These are phyloP conservation scores for Neurospora sp. DNA, from an alignment of 495 filamentous ascomycete genomes.

Conservation along the genomic window DNA sequence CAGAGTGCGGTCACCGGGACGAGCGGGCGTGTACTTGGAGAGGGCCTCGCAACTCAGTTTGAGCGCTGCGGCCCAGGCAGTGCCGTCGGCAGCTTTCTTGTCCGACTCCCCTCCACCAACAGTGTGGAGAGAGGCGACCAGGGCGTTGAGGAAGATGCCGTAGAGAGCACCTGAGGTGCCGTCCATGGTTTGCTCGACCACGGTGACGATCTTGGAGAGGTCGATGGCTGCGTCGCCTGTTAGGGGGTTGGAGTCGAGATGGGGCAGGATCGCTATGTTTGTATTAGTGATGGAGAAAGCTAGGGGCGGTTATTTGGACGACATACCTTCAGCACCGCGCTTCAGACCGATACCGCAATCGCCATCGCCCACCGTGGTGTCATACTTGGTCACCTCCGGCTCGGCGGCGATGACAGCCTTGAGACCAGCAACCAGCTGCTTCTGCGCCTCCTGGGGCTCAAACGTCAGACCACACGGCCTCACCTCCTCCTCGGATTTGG, in stretches of 20 bases:
- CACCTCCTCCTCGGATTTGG: constrained; percentile 33
- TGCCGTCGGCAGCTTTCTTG: constrained; percentile 28
- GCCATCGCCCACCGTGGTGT: constrained; percentile 89
- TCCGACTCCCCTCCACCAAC: neutral
- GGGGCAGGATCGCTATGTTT: constrained; percentile 51
- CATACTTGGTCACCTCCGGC: constrained; percentile 75
- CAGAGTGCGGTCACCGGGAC: constrained; percentile 79
- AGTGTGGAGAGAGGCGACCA: constrained; percentile 62
- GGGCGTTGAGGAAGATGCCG: constrained; percentile 89
- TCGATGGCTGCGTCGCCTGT: constrained; percentile 62
- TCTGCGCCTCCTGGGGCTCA: constrained; percentile 37
- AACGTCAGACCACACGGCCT: constrained; percentile 63
- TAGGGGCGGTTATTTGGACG: neutral
- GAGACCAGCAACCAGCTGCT: constrained; percentile 56
- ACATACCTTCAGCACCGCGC: constrained; percentile 72
- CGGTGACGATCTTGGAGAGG: constrained; percentile 62
- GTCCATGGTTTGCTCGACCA: constrained; percentile 88
- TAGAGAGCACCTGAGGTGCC: constrained; percentile 93
- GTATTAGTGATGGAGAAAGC: constrained; percentile 1
- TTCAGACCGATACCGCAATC: constrained; percentile 90
- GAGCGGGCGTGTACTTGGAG: constrained; percentile 78
- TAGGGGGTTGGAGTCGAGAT: constrained; percentile 47
- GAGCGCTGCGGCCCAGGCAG: constrained; percentile 65
- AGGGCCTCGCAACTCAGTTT: constrained; percentile 59
- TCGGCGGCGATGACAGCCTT: constrained; percentile 66